Percentiles rank a stretch among this genome's conserved stretches.
These are phyloP conservation scores for Jacaranda mimosifolia DNA, from an alignment of 257 asterid genomes.

Conservation along the genomic window DNA sequence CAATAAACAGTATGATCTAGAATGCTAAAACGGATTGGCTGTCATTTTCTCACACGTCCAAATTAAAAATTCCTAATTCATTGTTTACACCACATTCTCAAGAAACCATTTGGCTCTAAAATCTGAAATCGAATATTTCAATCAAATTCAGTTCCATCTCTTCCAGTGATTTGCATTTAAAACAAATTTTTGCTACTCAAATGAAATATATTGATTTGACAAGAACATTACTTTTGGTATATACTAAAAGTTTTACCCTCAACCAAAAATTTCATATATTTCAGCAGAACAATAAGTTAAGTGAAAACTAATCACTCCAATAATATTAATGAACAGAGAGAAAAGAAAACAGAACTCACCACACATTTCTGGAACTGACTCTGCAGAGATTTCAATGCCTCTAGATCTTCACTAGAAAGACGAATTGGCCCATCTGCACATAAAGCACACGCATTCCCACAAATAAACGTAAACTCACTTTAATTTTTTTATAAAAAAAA, in stretches of 20 bases:
- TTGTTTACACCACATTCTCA: neutral
- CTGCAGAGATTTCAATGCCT: constrained; percentile 72
- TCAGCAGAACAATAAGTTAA: constrained; percentile 11
- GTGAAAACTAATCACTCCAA: neutral
- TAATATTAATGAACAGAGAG: neutral
- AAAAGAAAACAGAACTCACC: constrained; percentile 56
- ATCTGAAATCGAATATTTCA: neutral
- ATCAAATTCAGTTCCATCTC: constrained; percentile 5
- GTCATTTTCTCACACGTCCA: constrained; percentile 6
- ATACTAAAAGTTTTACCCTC: neutral
- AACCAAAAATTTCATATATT: neutral
- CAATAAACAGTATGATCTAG: neutral
- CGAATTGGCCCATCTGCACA: constrained; percentile 56
- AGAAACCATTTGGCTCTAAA: constrained; percentile 14
- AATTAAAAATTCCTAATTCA: constrained; percentile 4
- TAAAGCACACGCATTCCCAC: constrained; percentile 18
- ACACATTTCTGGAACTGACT: constrained; percentile 77
- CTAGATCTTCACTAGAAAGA: constrained; percentile 66
- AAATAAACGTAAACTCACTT: constrained; percentile 1
- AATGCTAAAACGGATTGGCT: neutral
- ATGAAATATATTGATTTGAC: neutral
- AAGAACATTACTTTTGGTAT: neutral
- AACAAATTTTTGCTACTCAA: neutral
- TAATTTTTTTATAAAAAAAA: neutral
- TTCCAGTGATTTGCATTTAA: constrained; percentile 4